Base-by-base conservation (phyloP, 1,284 basidiomycete genomes). In the Malassezia sp. region DNA sequence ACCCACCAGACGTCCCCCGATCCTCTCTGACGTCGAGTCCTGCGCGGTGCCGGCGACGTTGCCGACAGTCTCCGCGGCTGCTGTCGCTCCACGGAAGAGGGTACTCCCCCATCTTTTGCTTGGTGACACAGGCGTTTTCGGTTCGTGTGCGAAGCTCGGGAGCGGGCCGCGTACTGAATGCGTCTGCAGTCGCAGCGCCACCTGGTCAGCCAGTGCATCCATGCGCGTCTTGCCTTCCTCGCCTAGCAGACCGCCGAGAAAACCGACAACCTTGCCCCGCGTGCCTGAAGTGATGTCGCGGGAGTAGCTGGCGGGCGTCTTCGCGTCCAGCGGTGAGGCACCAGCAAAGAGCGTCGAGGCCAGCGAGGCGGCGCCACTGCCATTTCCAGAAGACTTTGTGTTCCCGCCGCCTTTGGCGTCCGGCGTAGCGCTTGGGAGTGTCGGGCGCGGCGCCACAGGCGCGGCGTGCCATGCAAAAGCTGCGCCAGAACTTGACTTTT, bases 191-290 rank as follows among this genome's bases (percentile, higher is more conserved):
- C 57, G 49, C 31, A 63, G 56, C 1, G 60, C 67, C 0, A 67
- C 67, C 26, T 61, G 57, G 42, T 70, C 67, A 10, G 63, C 64
- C 24, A 70, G 30, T 37, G 63, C 59, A 23, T 61, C 61, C 57
- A 67, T 65, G 43, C 61, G 61, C 2, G 61, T 60, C 29, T 67
- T 67, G 11, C 61, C 64, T 28, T 67, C 67, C 22, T 70, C 67
- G 15, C 66, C 67, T 5, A 67, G 39, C 8, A 67, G 42, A 11
- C 67, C 64, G 26, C 67, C 67, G 5, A 70, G 52, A 39, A 70
- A 61, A 18, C 66, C 67, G 11, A 66, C 56, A 14, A 68, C 60
- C 31, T 60, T 60, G 21, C 64, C 64, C 10, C 61, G 44, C 2
- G 63, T 57, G 4, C 64, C 64, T 9, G 61, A 60, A 0, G 64